phyloP scores from a whole-genome alignment of 176 grass and related monocot genomes.

The Avena insularis region DNA sequence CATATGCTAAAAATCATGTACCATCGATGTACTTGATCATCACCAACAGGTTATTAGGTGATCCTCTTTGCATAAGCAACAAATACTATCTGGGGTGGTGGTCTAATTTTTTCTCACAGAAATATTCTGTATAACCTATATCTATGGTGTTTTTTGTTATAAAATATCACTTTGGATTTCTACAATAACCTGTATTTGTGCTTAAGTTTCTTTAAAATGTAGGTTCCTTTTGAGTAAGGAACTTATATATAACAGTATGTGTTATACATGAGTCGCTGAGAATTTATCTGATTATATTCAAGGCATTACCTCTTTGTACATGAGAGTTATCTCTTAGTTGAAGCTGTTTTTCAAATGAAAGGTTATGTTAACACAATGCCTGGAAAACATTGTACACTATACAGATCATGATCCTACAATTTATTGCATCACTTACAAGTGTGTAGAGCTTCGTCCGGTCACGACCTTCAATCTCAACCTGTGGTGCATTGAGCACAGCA shows the following conservation, averaged over 20 bases:
- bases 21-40: slow-evolving; percentile 40
- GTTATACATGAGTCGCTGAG: slow-evolving; percentile 5
- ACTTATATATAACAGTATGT: slow-evolving; percentile 21
- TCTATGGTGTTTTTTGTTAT: neutral
- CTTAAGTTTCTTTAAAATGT: neutral
- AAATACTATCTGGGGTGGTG: neutral
- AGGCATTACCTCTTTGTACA: slow-evolving; percentile 36
- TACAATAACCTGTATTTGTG: slow-evolving; percentile 22
- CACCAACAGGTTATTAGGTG: slow-evolving; percentile 27
- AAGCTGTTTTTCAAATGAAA: slow-evolving; percentile 47
- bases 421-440: slow-evolving; percentile 81
- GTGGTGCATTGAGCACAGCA: slow-evolving; percentile 57
- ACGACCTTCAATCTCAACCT: slow-evolving; percentile 69
- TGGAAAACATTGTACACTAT: slow-evolving; percentile 27
- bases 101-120: slow-evolving; percentile 16
- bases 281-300: slow-evolving; percentile 40
- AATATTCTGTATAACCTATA: slow-evolving; percentile 30
- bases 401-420: slow-evolving; percentile 49
- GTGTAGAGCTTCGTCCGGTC: slow-evolving; percentile 86
- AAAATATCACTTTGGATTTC: slow-evolving; percentile 8
- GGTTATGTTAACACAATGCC: slow-evolving; percentile 42
- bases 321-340: slow-evolving; percentile 35
- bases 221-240: slow-evolving; percentile 11
- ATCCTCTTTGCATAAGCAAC: slow-evolving; percentile 33
- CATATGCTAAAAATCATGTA: slow-evolving; percentile 51